A percentile compares a stretch with the other conserved stretches of the same genome.
Conservation (phyloP, 345 rosid genomes). For the Ricinus communis region DNA sequence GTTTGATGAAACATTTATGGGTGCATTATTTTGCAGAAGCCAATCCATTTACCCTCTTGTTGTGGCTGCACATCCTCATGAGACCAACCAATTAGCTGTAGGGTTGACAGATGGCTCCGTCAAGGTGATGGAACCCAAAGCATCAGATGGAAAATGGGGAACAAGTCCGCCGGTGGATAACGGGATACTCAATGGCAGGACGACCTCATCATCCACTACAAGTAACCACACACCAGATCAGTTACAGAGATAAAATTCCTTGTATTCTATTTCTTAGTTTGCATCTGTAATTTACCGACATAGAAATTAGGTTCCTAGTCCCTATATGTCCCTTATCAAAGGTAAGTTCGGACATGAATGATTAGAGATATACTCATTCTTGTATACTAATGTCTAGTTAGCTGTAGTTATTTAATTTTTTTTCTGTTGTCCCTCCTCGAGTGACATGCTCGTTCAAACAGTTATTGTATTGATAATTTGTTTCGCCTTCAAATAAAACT, state of each 20-base stretch:
- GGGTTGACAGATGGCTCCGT: slow-evolving; percentile 72
- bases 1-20: background rate
- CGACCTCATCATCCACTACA: slow-evolving; percentile 73
- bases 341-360: slow-evolving; percentile 24
- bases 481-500: slow-evolving; percentile 10
- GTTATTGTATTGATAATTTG: slow-evolving; percentile 18
- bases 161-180: slow-evolving; percentile 54
- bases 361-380: slow-evolving; percentile 26
- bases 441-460: slow-evolving; percentile 12
- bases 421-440: too few relatives aligned
- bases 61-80: slow-evolving; percentile 74
- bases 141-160: slow-evolving; percentile 80
- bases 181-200: slow-evolving; percentile 55
- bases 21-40: slow-evolving; percentile 38
- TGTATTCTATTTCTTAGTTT: slow-evolving; percentile 13
- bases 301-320: slow-evolving; percentile 31
- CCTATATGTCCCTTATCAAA: slow-evolving; percentile 17
- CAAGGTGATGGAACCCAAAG: slow-evolving; percentile 70
- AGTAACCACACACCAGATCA: slow-evolving; percentile 79
- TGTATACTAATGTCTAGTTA: slow-evolving; percentile 26
- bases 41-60: slow-evolving; percentile 64
- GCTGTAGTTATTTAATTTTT: slow-evolving; percentile 10
- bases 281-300: slow-evolving; percentile 18
- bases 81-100: slow-evolving; percentile 69
- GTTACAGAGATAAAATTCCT: slow-evolving; percentile 52